Base-by-base conservation (phyloP, 108 stramenopile genomes). In the Skeletonema potamos region DNA sequence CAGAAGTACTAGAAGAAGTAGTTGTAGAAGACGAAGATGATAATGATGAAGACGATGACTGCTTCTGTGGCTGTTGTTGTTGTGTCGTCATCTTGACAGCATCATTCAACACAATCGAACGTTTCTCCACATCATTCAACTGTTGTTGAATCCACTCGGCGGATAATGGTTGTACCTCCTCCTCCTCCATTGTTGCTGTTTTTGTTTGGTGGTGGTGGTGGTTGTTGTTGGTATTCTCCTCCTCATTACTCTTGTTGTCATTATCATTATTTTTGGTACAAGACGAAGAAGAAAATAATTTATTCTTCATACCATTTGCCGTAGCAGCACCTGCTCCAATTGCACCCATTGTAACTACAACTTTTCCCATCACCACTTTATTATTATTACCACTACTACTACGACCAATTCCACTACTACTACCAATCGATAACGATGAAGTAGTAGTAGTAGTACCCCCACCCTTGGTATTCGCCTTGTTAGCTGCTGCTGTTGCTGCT, bases 91-190 rank as follows among this genome's bases (percentile, higher is more conserved):
- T 51, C 22, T 51, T 51, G 48, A 51, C 6, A n/a, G 48, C 48
- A 51, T 51, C 48, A 51, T 51, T 51, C 48, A 51, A 51, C 48
- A 51, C 48, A 51, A n/a, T 51, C 22, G 48, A 51, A 2, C 48
- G 48, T 20, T 51, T 51, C 6, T 51, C 48, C 8, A 6, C 48
- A 51, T 51, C 48, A 51, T 51, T 51, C 22, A 51, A 51, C 22
- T 51, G 48, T 6, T 51, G 48, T 8, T 51, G 48, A 22, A 51
- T 51, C 48, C 48, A 51, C 22, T 51, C 22, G 4, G 20, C 48
- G 7, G 48, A 51, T 6, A 51, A 1, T 51, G 48, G 48, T 51
- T 51, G 20, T 7, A 51, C 22, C n/a, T 22, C 22, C 4, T 3
- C 7, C 6, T 3, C n/a, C 48, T 20, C 0, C 18, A 6, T 34